phyloP scores from a whole-genome alignment of 768 basidiomycete genomes.

The Epithele typhae region DNA sequence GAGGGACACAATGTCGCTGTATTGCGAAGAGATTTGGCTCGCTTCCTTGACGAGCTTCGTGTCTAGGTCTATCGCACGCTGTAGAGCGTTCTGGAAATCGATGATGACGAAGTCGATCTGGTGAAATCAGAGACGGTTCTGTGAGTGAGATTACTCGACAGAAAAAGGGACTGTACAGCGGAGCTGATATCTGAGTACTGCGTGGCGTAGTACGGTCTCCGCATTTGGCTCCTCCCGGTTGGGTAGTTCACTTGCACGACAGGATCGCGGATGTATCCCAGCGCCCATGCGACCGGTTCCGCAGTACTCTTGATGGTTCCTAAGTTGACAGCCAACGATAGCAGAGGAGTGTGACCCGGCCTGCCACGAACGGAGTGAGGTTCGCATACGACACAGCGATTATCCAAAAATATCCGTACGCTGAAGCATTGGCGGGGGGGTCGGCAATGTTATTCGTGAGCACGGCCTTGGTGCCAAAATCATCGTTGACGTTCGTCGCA shows the following conservation, averaged over 20 bases:
- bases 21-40: conserved; percentile 11
- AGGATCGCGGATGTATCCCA: conserved; percentile 23
- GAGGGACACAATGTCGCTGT: conserved; percentile 20
- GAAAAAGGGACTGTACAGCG: background rate
- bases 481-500: too few relatives aligned
- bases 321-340: conserved; percentile 21
- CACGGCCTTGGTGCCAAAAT: too few relatives aligned
- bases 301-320: conserved; percentile 15
- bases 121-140: background rate
- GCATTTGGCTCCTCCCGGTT: conserved; percentile 2
- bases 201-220: conserved; percentile 11
- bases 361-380: too few relatives aligned
- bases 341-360: conserved; percentile 18
- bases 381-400: too few relatives aligned
- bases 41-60: conserved; percentile 14
- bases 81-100: conserved; percentile 18
- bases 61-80: conserved; percentile 16
- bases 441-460: background rate
- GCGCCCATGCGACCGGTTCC: conserved; percentile 19
- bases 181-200: background rate
- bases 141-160: background rate
- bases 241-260: conserved; percentile 20
- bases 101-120: conserved; percentile 16
- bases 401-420: too few relatives aligned
- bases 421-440: conserved; percentile 16